Percentiles rank a stretch among this genome's conserved stretches.
Evolutionary conservation across 139 green algal genomes (phyloP).

Genomic region (Chara braunii): DNA sequence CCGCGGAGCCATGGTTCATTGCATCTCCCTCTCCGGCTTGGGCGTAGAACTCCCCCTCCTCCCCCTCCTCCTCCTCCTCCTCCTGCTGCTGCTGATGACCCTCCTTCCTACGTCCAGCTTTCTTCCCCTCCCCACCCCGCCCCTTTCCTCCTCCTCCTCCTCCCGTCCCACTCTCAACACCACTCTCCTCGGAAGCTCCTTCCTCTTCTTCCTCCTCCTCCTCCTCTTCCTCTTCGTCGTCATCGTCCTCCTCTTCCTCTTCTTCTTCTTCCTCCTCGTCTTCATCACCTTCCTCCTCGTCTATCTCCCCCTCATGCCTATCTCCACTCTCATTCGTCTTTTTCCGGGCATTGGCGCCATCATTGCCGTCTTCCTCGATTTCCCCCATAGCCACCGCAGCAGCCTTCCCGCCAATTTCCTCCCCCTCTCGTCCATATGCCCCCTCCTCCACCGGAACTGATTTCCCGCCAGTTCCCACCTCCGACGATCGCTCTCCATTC

Average conservation of each 20-base stretch:
- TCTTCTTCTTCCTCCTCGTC: not conserved
- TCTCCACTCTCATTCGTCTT: constrained; percentile 17
- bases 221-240: not conserved
- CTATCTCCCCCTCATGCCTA: not conserved
- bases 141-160: not conserved
- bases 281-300: not conserved
- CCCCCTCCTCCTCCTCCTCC: not conserved
- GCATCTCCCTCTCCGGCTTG: not conserved
- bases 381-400: not conserved
- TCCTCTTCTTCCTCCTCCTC: not conserved
- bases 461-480: too few species aligned
- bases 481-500: too few species aligned
- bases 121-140: too few species aligned
- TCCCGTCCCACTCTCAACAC: not conserved
- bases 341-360: constrained; percentile 17
- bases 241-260: not conserved
- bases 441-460: too few species aligned
- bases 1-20: not conserved
- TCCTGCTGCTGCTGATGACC: not conserved
- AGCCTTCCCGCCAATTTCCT: too few species aligned
- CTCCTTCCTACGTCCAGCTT: too few species aligned
- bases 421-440: too few species aligned
- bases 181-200: not conserved
- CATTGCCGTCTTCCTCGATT: constrained; percentile 10
- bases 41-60: not conserved